phyloP scores from a whole-genome alignment of 768 basidiomycete species.

The Dioszegia aurantiaca region DNA sequence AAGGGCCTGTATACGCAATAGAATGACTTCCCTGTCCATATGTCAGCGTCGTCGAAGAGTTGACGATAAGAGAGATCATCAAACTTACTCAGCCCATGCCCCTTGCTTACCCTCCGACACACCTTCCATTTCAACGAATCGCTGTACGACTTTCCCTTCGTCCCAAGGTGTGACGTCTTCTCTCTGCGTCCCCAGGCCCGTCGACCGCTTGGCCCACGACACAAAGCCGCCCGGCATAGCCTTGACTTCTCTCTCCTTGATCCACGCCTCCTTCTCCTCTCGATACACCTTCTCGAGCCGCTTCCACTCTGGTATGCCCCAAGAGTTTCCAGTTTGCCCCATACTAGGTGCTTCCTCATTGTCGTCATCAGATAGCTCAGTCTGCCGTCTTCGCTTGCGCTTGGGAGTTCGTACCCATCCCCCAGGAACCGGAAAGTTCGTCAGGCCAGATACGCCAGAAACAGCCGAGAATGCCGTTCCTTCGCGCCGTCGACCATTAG shows the following conservation, averaged over 20 bases:
- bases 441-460: not conserved
- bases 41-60: conserved; percentile 4
- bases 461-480: not conserved
- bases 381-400: conserved; percentile 14
- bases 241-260: conserved; percentile 36
- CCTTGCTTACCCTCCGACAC: conserved; percentile 7
- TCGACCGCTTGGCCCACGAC: conserved; percentile 33
- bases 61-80: not conserved
- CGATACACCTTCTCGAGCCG: conserved; percentile 38
- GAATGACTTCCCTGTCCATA: conserved; percentile 21
- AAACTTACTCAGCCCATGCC: conserved; percentile 36
- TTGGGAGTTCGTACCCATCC: conserved; percentile 34
- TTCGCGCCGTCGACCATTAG: conserved; percentile 3
- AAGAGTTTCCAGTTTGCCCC: conserved; percentile 3
- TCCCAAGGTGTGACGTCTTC: conserved; percentile 26
- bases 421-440: conserved; percentile 25
- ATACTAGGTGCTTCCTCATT: not conserved
- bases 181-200: conserved; percentile 3
- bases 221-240: conserved; percentile 25
- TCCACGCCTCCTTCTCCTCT: conserved; percentile 33
- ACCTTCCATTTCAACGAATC: conserved; percentile 22
- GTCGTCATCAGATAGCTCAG: not conserved
- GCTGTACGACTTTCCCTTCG: conserved; percentile 25
- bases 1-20: conserved; percentile 35
- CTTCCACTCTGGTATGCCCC: conserved; percentile 46